Evolutionary conservation across 495 filamentous ascomycete genomes (phyloP), one percentile per base, ranked within the genome.

Genomic region (Xylaria curta): DNA sequence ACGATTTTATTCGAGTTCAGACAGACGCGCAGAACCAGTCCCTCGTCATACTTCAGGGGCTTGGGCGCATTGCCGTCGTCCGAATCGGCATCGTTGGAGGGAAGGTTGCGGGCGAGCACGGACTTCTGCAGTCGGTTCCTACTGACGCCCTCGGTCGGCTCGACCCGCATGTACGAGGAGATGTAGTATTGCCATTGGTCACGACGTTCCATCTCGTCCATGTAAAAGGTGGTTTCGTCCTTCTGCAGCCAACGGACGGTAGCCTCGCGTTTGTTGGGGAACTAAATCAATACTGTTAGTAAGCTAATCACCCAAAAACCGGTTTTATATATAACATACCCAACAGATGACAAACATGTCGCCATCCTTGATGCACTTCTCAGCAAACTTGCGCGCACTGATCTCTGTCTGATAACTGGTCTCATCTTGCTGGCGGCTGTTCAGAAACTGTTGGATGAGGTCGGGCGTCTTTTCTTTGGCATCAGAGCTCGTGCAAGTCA

Each of bases 171-270:
- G 81, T 92, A 99, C 12, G 94, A 93, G 51, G 94, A 93, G 53
- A 97, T 92, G 78, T 99, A 99, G 85, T 95, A 95, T 62, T 92
- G 91, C 95, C 95, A 98, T 66, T 83, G 83, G 49, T 89, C 85
- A 69, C 82, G 84, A 24, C 83, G 84, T 74, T 86, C 83, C 81
- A 90, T 86, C 72, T 90, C 87, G 69, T 88, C 84, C 77, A 85
- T 86, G 73, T 94, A 89, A 75, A 95, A 92, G 0, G 94, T 97
- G 5, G 90, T 88, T 73, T 97, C 94, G 72, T 94, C 93, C 65
- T 88, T 90, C 58, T 91, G 92, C 70, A 97, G 84, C 75, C 94
- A 89, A 61, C 90, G 90, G 2, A 94, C 79, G 10, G 85, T 87
- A 9, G 90, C 87, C 72, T 89, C 87, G 69, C 85, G 83, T 62